A percentile compares a stretch with the other conserved stretches of the same genome.
Conservation (phyloP, 2,329 filamentous ascomycete species). For the Alternaria arborescens region DNA sequence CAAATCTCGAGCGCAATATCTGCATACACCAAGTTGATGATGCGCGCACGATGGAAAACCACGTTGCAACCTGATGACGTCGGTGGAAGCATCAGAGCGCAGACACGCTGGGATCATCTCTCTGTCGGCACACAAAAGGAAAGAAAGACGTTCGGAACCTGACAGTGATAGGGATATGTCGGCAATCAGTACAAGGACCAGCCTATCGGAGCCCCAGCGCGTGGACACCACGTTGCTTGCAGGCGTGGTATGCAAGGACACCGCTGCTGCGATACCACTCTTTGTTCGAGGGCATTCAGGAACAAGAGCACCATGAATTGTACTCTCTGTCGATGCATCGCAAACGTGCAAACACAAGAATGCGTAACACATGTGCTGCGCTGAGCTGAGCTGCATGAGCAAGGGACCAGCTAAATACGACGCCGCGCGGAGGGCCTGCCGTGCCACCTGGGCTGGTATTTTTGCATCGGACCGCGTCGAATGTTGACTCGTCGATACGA, state of each 20-base stretch:
- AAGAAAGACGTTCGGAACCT: conserved; percentile 4
- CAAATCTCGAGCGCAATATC: conserved; percentile 7
- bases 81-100: not conserved
- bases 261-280: not conserved
- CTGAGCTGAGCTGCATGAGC: not conserved
- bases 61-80: conserved; percentile 6
- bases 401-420: conserved; percentile 2
- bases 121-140: not conserved
- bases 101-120: not conserved
- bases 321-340: not conserved
- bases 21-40: not conserved
- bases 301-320: not conserved
- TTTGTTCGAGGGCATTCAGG: not conserved
- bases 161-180: not conserved
- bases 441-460: conserved; percentile 7
- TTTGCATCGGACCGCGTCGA: not conserved
- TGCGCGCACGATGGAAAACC: not conserved
- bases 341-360: not conserved
- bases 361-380: not conserved
- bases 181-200: conserved; percentile 1
- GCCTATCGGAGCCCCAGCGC: not conserved
- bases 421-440: conserved; percentile 1
- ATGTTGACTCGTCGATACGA: conserved; percentile 12
- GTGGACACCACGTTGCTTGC: not conserved
- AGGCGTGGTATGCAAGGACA: conserved; percentile 2